These are phyloP conservation scores for Fistulifera pelliculosa DNA, from an alignment of 108 stramenopile species.

Conservation along the genomic window DNA sequence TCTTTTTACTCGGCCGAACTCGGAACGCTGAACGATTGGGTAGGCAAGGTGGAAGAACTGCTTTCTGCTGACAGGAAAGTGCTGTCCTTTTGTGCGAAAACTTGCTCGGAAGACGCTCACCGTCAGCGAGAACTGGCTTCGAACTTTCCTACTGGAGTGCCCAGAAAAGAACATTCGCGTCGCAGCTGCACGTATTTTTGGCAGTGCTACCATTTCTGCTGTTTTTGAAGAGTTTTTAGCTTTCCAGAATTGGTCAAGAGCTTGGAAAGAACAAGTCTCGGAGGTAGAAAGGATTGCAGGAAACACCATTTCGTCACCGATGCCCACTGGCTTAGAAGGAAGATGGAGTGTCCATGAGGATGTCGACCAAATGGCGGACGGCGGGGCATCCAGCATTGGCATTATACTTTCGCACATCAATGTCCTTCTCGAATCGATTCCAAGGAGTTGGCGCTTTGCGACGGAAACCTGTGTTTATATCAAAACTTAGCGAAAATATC, in stretches of 20 bases:
- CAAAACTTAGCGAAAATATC: slow-evolving; percentile 45
- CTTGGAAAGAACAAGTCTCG: slow-evolving; percentile 27
- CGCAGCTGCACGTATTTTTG: slow-evolving; percentile 56
- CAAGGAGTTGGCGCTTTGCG: slow-evolving; percentile 45
- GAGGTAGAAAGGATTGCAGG: slow-evolving; percentile 18
- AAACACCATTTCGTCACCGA: neutral
- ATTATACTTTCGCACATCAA: slow-evolving; percentile 55
- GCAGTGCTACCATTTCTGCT: slow-evolving; percentile 31
- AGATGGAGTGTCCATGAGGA: slow-evolving; percentile 16
- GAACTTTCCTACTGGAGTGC: slow-evolving; percentile 69
- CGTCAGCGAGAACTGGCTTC: slow-evolving; percentile 69
- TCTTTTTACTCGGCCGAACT: slow-evolving; percentile 63
- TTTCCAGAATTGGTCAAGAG: slow-evolving; percentile 42
- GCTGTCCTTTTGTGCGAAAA: slow-evolving; percentile 43
- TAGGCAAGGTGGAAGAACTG: slow-evolving; percentile 36
- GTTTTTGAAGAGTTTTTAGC: slow-evolving; percentile 28
- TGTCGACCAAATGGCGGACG: neutral
- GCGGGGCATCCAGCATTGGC: slow-evolving; percentile 47
- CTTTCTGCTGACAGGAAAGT: slow-evolving; percentile 28
- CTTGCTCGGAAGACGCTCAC: slow-evolving; percentile 49
- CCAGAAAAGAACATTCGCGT: slow-evolving; percentile 49
- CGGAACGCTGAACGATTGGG: slow-evolving; percentile 41
- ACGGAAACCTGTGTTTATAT: slow-evolving; percentile 64
- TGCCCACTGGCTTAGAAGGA: slow-evolving; percentile 17
- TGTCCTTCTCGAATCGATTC: slow-evolving; percentile 51